A percentile compares a stretch with the other conserved stretches of the same genome.
Conservation (phyloP, 176 grass and related monocot species). For the Canna indica region DNA sequence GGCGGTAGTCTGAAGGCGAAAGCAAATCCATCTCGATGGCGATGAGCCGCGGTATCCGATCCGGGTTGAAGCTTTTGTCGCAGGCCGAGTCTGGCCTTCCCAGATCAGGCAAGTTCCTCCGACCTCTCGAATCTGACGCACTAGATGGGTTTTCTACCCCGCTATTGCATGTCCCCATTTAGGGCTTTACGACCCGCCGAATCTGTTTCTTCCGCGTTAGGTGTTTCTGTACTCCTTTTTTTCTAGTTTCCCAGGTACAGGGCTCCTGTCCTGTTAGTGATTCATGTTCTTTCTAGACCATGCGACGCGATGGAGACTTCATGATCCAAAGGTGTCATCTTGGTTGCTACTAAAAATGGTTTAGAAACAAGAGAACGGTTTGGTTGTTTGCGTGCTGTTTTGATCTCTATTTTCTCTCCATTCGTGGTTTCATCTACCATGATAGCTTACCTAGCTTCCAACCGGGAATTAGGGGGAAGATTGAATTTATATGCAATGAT, state of each 20-base stretch:
- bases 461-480: neutral
- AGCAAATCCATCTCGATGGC: neutral
- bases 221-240: neutral
- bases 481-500: neutral
- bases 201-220: neutral
- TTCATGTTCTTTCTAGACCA: too few relatives aligned
- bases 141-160: too few relatives aligned
- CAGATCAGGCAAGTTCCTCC: conserved; percentile 2
- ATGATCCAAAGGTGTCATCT: neutral
- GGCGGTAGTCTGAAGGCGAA: too few relatives aligned
- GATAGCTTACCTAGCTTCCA: neutral
- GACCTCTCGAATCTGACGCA: neutral
- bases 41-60: conserved; percentile 2
- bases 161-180: neutral
- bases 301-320: neutral
- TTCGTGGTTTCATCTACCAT: neutral
- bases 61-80: neutral
- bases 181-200: neutral
- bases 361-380: neutral
- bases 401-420: neutral
- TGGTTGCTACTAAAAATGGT: neutral
- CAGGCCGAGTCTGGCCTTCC: neutral
- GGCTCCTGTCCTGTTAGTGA: too few relatives aligned
- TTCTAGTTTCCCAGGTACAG: neutral
- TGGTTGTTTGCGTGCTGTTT: neutral